These are phyloP conservation scores for Wallacemonas rigidus DNA, from an alignment of 208 protist species.

Conservation along the genomic window DNA sequence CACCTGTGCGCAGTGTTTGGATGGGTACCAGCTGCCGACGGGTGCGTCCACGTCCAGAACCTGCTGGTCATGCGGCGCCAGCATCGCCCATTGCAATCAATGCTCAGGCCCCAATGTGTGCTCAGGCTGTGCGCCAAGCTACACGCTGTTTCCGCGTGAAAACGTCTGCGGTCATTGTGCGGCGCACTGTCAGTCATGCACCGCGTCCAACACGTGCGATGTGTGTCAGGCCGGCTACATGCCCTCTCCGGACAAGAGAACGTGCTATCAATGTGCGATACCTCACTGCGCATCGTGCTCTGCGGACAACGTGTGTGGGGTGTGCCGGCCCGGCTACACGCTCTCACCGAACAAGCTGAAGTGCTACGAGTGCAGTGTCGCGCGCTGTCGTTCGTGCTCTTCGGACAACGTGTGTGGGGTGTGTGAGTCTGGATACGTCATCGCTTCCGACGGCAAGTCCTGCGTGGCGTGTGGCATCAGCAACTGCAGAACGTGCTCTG, in stretches of 20 bases:
- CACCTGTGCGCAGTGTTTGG: not conserved
- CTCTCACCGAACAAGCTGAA: not conserved
- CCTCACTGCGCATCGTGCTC: not conserved
- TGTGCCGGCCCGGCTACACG: not conserved
- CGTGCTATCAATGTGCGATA: not conserved
- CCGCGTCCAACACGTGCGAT: slow-evolving; percentile 11
- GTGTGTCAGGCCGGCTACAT: not conserved
- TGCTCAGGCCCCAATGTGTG: slow-evolving; percentile 14
- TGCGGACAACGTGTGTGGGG: not conserved
- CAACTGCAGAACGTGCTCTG: not conserved
- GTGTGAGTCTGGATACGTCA: too few relatives aligned
- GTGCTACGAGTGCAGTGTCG: not conserved
- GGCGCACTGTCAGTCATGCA: slow-evolving; percentile 6
- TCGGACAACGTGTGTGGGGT: not conserved
- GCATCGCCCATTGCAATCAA: slow-evolving; percentile 18
- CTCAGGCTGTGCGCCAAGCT: not conserved
- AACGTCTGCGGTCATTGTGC: slow-evolving; percentile 12
- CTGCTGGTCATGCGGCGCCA: slow-evolving; percentile 26
- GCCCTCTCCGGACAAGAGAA: not conserved
- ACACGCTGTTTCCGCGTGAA: not conserved
- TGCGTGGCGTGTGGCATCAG: not conserved
- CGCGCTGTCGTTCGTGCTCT: not conserved
- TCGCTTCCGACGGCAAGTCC: not conserved
- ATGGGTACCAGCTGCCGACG: slow-evolving; percentile 9
- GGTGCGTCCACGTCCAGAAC: not conserved